Base-by-base conservation (phyloP, 768 basidiomycete genomes). In the Plicaturopsis crispa region DNA sequence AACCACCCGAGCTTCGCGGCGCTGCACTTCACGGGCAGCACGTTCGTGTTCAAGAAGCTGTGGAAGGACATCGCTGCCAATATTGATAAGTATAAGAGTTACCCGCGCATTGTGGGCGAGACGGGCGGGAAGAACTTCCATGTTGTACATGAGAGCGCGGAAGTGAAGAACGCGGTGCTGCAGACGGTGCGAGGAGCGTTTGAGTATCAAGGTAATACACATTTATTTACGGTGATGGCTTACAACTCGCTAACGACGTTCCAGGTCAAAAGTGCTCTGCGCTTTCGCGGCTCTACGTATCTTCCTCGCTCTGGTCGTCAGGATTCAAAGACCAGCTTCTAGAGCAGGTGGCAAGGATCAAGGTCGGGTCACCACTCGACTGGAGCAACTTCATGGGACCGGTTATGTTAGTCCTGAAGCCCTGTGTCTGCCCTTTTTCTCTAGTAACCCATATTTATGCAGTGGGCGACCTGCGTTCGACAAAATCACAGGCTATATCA, bases 81-180 rank as follows among this genome's bases (percentile, higher is more conserved):
- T 64, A 50, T 98, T 33, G 89, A 97, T 55, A 74, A 67, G 34
- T 98, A 98, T 71, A 76, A 66, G 50, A 69, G 78, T 10, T 98
- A 96, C 65, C 96, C 96, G 1, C 74, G 94, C 54, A 85, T 99
- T 46, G 93, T 99, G 5, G 96, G 96, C 19, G 94, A 98, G 72
- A 98, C 94, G 6, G 91, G 90, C 20, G 94, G 96, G 41, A 99
- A 98, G 74, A 99, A 99, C 71, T 98, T 93, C 72, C 96, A 98
- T 62, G 47, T 99, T 33, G 68, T 98, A 35, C 96, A 98, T 61
- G 67, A 73, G 38, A 82, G 80, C 11, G 94, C 93, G 24, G 87
- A 96, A 50, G 62, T 96, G 38, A 69, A 68, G 56, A 93, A 92
- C 48, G 89, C 93, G n/a, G 96, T 88, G 35, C 48, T 86, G 33